A percentile compares a stretch with the other conserved stretches of the same genome.
phyloP scores from a whole-genome alignment of 306 rosid genomes.

The Parietaria judaica region DNA sequence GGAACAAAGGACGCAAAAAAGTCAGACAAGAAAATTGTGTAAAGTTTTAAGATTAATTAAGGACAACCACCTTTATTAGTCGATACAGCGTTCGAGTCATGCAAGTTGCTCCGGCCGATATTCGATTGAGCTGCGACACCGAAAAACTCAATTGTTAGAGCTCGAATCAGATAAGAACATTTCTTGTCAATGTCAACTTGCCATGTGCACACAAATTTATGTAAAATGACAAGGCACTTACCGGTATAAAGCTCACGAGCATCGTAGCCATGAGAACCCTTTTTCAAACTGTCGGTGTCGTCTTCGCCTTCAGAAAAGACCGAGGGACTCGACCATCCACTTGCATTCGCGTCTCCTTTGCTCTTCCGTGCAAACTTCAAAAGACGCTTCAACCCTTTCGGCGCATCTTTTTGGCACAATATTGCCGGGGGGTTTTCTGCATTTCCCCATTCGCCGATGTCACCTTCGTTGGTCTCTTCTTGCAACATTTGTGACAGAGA shows the following conservation, averaged over 20 bases:
- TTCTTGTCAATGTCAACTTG: no score
- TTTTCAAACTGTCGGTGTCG: constrained; percentile 68
- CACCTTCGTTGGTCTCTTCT: constrained; percentile 86
- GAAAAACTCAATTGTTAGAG: constrained; percentile 9
- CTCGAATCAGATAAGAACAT: no score
- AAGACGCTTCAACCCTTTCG: constrained; percentile 93
- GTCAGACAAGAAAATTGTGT: not conserved
- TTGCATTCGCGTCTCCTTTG: constrained; percentile 66
- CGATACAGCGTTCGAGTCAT: constrained; percentile 42
- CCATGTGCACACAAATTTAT: no score
- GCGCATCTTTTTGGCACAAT: constrained; percentile 79
- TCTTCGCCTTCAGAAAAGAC: constrained; percentile 98
- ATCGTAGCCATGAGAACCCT: constrained; percentile 65
- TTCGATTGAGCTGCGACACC: constrained; percentile 37
- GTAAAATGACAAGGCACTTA: constrained; percentile 9
- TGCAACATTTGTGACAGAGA: constrained; percentile 97
- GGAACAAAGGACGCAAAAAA: constrained; percentile 12
- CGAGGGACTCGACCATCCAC: constrained; percentile 89
- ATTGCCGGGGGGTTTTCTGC: constrained; percentile 84
- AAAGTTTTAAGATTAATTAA: constrained; percentile 8
- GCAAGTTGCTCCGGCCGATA: constrained; percentile 47
- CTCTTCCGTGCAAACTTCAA: constrained; percentile 89
- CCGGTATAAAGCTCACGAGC: constrained; percentile 40
- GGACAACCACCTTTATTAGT: constrained; percentile 62
- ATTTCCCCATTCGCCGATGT: constrained; percentile 78